Percentiles rank a stretch among this genome's conserved stretches.
Evolutionary conservation across 768 basidiomycete genomes (phyloP).

Genomic region (Hirschioporus abietinus): DNA sequence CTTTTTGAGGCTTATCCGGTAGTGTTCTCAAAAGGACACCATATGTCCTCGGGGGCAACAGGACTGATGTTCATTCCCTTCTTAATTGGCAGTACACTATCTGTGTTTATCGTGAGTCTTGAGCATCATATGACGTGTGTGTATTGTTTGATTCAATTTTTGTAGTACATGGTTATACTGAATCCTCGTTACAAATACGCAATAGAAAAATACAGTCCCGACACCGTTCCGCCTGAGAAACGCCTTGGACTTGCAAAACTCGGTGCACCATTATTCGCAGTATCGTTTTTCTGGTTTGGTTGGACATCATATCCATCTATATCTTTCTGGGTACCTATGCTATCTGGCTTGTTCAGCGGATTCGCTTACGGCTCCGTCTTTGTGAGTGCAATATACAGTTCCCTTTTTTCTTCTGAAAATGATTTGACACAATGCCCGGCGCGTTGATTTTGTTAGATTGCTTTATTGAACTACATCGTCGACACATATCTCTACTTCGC

Average conservation of each 20-base stretch:
- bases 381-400: too few species aligned
- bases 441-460: background rate
- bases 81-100: constrained; percentile 16
- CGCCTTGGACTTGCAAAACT: constrained; percentile 14
- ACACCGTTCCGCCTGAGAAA: constrained; percentile 21
- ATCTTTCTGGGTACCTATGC: constrained; percentile 11
- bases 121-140: too few species aligned
- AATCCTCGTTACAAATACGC: constrained; percentile 3
- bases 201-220: constrained; percentile 16
- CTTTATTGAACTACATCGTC: constrained; percentile 8
- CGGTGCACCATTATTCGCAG: constrained; percentile 13
- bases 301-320: constrained; percentile 11
- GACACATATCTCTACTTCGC: constrained; percentile 12
- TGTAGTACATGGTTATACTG: background rate
- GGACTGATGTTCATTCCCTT: constrained; percentile 20
- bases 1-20: constrained; percentile 17
- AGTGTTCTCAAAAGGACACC: constrained; percentile 14
- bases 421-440: too few species aligned
- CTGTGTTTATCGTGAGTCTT: constrained; percentile 7
- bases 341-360: background rate
- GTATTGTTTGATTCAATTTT: too few species aligned
- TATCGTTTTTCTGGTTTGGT: constrained; percentile 19
- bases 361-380: background rate
- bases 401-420: too few species aligned
- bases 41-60: constrained; percentile 15